Conservation (phyloP, 345 rosid species). For the Nephelium lappaceum region DNA sequence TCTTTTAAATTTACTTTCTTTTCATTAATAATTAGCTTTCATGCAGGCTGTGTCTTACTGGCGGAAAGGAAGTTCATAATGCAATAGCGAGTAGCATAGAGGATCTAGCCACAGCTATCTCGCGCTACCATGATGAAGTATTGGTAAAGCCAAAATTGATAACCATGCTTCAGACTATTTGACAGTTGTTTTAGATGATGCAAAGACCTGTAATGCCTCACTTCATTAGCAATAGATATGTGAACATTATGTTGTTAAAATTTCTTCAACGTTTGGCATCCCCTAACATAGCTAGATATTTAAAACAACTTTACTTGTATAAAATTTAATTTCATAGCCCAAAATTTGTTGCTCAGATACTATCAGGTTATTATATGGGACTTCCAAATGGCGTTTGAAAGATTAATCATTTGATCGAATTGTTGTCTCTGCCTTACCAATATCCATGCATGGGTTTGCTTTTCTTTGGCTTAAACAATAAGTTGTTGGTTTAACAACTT, state of each 20-base stretch:
- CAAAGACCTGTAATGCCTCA: neutral
- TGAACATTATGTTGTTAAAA: neutral
- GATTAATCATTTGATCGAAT: neutral
- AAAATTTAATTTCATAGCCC: neutral
- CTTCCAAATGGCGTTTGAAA: neutral
- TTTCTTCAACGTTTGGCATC: neutral
- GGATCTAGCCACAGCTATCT: conserved; percentile 79
- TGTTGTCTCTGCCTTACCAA: neutral
- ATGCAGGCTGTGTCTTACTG: conserved; percentile 79
- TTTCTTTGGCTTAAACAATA: neutral
- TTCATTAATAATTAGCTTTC: neutral
- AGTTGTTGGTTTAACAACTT: conserved; percentile 23
- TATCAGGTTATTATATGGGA: neutral
- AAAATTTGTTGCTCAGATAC: neutral
- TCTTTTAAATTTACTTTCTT: neutral
- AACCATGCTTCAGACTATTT: conserved; percentile 6
- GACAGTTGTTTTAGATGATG: neutral
- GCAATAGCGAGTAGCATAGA: conserved; percentile 94
- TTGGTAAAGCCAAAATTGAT: conserved; percentile 56
- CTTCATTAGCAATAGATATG: neutral
- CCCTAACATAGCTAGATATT: neutral
- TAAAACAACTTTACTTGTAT: neutral
- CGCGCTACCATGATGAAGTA: conserved; percentile 91
- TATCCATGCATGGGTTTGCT: neutral
- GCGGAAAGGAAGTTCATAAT: conserved; percentile 94